Evolutionary conservation across 257 asterid species (phyloP), one percentile per base, ranked within the genome.

Genomic region (Ilex asprella): DNA sequence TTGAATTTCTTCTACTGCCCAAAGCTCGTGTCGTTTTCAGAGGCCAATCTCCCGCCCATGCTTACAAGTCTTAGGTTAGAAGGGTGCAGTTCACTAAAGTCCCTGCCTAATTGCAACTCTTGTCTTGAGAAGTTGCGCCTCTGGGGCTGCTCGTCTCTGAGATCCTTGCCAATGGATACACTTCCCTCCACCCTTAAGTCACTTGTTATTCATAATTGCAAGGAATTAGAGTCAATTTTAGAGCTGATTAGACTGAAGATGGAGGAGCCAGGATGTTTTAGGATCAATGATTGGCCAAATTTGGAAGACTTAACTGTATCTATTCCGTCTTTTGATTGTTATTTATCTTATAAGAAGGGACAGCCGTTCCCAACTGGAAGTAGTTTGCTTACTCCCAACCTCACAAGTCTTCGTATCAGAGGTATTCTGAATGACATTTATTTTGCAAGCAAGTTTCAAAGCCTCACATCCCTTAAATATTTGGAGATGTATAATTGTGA

Each of bases 91-190:
- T 7, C 67, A 11, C 31, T 63, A 39, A 52, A 53, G 59, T 10
- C 12, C 39, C 43, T 63, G 50, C 67, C 59, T 29, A 13, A 6
- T 39, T 14, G 30, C 10, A n/a, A 51, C 31, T 31, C 27, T 21
- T 21, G 60, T 53, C 67, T 63, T 32, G 59, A 63, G 39, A 50
- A 21, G 39, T 56, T 63, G 16, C 3, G 12, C 31, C 11, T 63
- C 8, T 13, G 32, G 1, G 14, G 16, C 5, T 63, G 67, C 31
- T 56, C 53, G 21, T 52, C 67, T 30, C 31, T 63, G 16, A 63
- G 50, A 16, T 63, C 44, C 60, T 32, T 27, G 27, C 27, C 27
- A 21, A 21, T 21, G 27, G 27, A 21, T 21, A 21, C 27, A 21
- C 27, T 21, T 21, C 1, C 27, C 1, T 21, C 27, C 27, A 21